phyloP scores from a whole-genome alignment of 176 grass and related monocot genomes.

The Coix lacrymajobi region DNA sequence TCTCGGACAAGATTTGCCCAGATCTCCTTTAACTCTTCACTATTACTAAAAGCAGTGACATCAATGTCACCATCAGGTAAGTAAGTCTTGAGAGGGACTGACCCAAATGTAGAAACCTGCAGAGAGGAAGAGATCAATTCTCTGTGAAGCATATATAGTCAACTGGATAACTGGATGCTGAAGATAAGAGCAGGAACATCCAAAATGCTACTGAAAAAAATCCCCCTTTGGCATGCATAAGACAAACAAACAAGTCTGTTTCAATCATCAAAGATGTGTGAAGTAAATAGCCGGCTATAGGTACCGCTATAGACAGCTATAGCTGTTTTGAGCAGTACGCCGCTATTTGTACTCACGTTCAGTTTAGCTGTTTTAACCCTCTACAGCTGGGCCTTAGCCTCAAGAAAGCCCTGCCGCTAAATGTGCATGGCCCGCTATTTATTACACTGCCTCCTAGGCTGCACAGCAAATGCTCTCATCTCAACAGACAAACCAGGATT shows the following conservation, averaged over 20 bases:
- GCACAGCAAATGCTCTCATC: neutral
- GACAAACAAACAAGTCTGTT: neutral
- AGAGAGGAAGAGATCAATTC: neutral
- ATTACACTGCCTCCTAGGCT: neutral
- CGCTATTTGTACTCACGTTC: too few relatives aligned
- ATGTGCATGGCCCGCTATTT: too few relatives aligned
- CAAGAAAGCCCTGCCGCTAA: too few relatives aligned
- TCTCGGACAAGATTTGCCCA: conserved; percentile 75
- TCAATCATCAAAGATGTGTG: conserved; percentile 15
- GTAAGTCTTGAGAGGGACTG: conserved; percentile 95
- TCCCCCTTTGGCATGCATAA: neutral
- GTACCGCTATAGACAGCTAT: too few relatives aligned
- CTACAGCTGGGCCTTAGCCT: too few relatives aligned
- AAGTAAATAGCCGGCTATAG: neutral
- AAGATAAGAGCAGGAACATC: conserved; percentile 7
- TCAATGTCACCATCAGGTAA: conserved; percentile 99
- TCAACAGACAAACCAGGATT: neutral
- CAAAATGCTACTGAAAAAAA: neutral
- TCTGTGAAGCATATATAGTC: conserved; percentile 7
- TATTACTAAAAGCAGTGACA: conserved; percentile 76
- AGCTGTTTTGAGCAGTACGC: too few relatives aligned
- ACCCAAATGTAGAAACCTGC: conserved; percentile 91
- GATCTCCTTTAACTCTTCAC: conserved; percentile 69
- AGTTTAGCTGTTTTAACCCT: too few relatives aligned
- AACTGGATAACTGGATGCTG: neutral